Percentiles rank a stretch among this genome's conserved stretches.
Evolutionary conservation across 768 basidiomycete genomes (phyloP).

Genomic region (Chalciporus piperatus): DNA sequence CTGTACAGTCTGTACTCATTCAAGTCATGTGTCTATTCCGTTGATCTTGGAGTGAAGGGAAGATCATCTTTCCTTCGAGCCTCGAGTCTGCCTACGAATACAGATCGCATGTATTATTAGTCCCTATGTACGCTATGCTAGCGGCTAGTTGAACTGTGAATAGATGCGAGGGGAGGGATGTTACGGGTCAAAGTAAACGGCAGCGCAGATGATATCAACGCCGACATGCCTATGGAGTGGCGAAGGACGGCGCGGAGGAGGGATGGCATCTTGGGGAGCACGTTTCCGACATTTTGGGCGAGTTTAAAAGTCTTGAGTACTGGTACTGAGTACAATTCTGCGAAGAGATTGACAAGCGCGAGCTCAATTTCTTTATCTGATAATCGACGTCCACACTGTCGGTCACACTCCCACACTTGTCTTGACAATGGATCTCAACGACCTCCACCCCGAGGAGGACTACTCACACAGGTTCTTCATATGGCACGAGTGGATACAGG

Average conservation of each 20-base stretch:
- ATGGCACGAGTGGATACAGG: slow-evolving; percentile 91
- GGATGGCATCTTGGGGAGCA: background rate
- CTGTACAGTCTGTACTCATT: too few species aligned
- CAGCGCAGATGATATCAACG: slow-evolving; percentile 38
- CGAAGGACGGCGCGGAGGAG: slow-evolving; percentile 14
- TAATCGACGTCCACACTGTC: too few species aligned
- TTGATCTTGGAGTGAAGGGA: too few species aligned
- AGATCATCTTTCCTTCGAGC: too few species aligned
- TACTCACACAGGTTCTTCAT: slow-evolving; percentile 83
- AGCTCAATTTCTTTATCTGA: background rate
- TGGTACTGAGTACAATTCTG: too few species aligned
- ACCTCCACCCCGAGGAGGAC: slow-evolving; percentile 79
- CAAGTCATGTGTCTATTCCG: too few species aligned
- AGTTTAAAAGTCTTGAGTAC: too few species aligned
- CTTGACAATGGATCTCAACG: slow-evolving; percentile 45
- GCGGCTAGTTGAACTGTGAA: background rate
- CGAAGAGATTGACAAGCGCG: too few species aligned
- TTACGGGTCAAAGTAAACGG: slow-evolving; percentile 38
- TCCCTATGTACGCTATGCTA: background rate
- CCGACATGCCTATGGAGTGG: slow-evolving; percentile 37
- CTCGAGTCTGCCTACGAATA: too few species aligned
- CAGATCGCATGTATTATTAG: slow-evolving; percentile 10
- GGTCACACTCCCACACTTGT: background rate
- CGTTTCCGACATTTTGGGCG: too few species aligned
- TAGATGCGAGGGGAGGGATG: background rate